These are phyloP conservation scores for Pichia sporocuriosa DNA, from an alignment of 805 yeast genomes.

Conservation along the genomic window DNA sequence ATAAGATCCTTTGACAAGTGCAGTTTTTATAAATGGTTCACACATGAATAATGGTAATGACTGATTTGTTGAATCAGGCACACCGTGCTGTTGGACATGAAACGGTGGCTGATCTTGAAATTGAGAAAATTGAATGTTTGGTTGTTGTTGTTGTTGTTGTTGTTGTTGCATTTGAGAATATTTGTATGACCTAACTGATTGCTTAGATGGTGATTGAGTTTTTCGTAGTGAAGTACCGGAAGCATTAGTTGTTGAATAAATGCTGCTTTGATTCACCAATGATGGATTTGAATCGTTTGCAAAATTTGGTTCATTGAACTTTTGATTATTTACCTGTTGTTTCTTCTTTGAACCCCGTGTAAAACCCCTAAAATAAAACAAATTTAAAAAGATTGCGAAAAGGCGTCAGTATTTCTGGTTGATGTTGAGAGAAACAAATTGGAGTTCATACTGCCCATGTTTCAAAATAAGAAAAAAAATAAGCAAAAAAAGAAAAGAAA, in stretches of 20 bases:
- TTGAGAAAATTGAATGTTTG: conserved; percentile 10
- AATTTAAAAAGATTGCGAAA: background rate
- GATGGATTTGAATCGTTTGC: conserved; percentile 17
- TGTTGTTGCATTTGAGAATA: conserved; percentile 10
- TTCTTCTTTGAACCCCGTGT: conserved; percentile 41
- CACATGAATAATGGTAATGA: conserved; percentile 64
- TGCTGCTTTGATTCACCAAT: conserved; percentile 8
- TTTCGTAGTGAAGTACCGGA: conserved; percentile 43
- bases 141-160: conserved; percentile 24
- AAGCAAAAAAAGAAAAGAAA: background rate
- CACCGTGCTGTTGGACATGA: conserved; percentile 9
- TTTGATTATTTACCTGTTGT: conserved; percentile 21
- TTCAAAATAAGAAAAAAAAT: background rate
- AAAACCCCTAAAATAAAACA: conserved; percentile 38
- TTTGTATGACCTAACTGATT: conserved; percentile 32
- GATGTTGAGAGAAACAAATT: no score
- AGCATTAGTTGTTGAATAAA: conserved; percentile 36
- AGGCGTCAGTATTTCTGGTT: no score
- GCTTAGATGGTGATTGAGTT: conserved; percentile 40
- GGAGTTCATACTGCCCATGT: no score
- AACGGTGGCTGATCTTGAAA: conserved; percentile 16
- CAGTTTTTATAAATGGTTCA: conserved; percentile 90
- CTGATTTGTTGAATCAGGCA: conserved; percentile 17
- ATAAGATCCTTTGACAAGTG: conserved; percentile 92
- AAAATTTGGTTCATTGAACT: conserved; percentile 16